Evolutionary conservation across 352 stramenopile genomes (phyloP).

Genomic region (Phytophthora sansomeana): DNA sequence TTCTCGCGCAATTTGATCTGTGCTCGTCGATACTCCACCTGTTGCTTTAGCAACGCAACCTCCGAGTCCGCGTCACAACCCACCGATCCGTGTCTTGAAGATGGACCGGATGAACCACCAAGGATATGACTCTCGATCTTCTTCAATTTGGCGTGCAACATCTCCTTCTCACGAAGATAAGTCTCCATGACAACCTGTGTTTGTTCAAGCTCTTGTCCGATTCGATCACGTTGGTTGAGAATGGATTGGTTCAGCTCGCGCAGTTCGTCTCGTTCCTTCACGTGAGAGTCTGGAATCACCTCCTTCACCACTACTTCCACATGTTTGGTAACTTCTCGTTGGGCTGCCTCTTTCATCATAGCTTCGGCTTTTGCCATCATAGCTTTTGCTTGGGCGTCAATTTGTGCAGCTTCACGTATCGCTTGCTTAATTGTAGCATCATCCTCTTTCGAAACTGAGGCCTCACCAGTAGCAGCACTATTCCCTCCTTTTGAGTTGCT

Average conservation of each 20-base stretch:
- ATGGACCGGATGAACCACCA: constrained; percentile 45
- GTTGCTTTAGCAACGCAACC: constrained; percentile 77
- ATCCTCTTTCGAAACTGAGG: constrained; percentile 19
- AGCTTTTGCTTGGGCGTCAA: constrained; percentile 72
- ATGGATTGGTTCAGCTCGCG: constrained; percentile 73
- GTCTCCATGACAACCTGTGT: constrained; percentile 78
- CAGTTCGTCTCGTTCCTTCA: constrained; percentile 70
- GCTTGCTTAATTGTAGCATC: constrained; percentile 53
- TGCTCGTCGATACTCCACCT: constrained; percentile 79
- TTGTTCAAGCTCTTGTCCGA: constrained; percentile 77
- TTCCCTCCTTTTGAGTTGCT: neutral
- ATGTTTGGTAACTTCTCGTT: constrained; percentile 44
- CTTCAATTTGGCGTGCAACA: constrained; percentile 68
- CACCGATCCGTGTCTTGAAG: constrained; percentile 15
- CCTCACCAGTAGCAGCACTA: neutral
- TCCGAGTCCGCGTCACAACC: constrained; percentile 59
- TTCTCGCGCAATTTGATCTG: constrained; percentile 87
- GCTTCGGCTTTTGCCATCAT: constrained; percentile 80
- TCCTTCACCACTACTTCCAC: constrained; percentile 80
- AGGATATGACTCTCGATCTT: constrained; percentile 88
- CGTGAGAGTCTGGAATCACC: constrained; percentile 75
- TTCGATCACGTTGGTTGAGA: constrained; percentile 70
- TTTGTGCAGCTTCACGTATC: constrained; percentile 54
- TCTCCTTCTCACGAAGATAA: constrained; percentile 66
- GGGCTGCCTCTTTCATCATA: constrained; percentile 71